Evolutionary conservation across 225 moss, liverwort and hornwort genomes (phyloP), one percentile per base, ranked within the genome.

Genomic region (Straminergon stramineum): DNA sequence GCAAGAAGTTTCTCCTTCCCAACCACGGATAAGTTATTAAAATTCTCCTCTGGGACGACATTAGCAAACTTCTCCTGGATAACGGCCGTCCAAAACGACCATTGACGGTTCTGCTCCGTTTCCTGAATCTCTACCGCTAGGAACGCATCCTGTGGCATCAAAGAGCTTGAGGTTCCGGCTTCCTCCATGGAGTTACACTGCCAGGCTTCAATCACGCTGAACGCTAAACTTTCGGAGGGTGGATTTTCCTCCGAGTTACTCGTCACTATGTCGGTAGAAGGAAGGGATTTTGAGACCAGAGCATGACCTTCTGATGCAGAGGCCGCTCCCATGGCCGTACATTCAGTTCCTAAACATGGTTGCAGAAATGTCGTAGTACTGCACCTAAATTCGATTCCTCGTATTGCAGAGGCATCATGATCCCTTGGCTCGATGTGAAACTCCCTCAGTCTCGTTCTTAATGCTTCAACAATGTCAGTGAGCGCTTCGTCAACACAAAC

Each of bases 1-100:
- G 94, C 92, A 66, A 94, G 92, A 34, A 94, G 57, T 66, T 91
- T 92, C 82, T 94, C 94, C 79, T 84, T 92, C 48, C 88, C 93
- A 69, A 67, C 82, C 75, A 57, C 35, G 48, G 92, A 88, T 75
- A 94, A 74, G 53, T 81, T 84, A 63, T 84, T 62, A 81, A 91
- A 56, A 61, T 65, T 89, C 52, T 89, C 91, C 64, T 86, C 82
- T 80, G 32, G 83, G 13, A 92, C 88, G 18, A 89, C 73, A 71
- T 31, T 85, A 13, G 83, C 81, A 82, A 91, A 93, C 79, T 93
- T 93, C 81, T 90, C 84, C 84, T 90, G 88, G 63, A 93, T 87
- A 52, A 84, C 83, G 27, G 88, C 87, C n/a, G 88, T 84, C 91
- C 91, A 89, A 31, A 73, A 34, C 56, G 82, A 87, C 53, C 55